Percentiles rank a stretch among this genome's conserved stretches.
phyloP scores from a whole-genome alignment of 768 basidiomycete species.

The Pleurotus djamor region DNA sequence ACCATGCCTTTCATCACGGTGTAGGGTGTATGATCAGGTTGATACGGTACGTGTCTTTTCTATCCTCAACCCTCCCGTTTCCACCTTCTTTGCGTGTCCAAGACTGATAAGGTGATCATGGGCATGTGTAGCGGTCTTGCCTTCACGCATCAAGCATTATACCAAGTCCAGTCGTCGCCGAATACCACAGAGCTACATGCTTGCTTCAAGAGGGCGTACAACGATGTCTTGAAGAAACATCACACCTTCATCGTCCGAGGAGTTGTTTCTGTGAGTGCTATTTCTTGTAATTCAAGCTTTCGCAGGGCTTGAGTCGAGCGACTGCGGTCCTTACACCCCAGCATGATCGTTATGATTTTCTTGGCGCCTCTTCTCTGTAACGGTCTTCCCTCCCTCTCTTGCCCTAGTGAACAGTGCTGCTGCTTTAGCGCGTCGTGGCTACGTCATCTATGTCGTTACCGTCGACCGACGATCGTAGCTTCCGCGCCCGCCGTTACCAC shows the following conservation, averaged over 20 bases:
- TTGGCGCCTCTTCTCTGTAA: not conserved
- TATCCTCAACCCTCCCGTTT: not conserved
- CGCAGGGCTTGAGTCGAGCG: not conserved
- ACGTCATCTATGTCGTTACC: too few relatives aligned
- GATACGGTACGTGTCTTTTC: slow-evolving; percentile 44
- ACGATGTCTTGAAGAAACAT: slow-evolving; percentile 63
- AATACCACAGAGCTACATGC: slow-evolving; percentile 50
- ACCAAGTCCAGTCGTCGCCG: slow-evolving; percentile 56
- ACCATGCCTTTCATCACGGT: slow-evolving; percentile 25
- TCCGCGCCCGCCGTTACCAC: slow-evolving; percentile 1
- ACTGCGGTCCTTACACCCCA: not conserved
- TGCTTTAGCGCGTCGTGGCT: too few relatives aligned
- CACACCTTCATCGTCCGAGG: slow-evolving; percentile 68
- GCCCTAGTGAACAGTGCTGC: not conserved
- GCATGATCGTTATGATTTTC: not conserved
- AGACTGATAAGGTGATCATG: too few relatives aligned
- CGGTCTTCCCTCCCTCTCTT: not conserved
- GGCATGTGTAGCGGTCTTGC: slow-evolving; percentile 50
- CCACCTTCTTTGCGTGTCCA: not conserved
- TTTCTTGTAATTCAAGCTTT: not conserved
- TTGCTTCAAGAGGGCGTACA: slow-evolving; percentile 73
- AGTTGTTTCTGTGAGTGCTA: slow-evolving; percentile 50
- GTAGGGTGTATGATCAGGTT: slow-evolving; percentile 66
- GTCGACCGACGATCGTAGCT: not conserved
- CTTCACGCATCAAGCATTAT: slow-evolving; percentile 67